Percentiles rank a stretch among this genome's conserved stretches.
These are phyloP conservation scores for Kondoa subrosea DNA, from an alignment of 768 basidiomycete genomes.

Conservation along the genomic window DNA sequence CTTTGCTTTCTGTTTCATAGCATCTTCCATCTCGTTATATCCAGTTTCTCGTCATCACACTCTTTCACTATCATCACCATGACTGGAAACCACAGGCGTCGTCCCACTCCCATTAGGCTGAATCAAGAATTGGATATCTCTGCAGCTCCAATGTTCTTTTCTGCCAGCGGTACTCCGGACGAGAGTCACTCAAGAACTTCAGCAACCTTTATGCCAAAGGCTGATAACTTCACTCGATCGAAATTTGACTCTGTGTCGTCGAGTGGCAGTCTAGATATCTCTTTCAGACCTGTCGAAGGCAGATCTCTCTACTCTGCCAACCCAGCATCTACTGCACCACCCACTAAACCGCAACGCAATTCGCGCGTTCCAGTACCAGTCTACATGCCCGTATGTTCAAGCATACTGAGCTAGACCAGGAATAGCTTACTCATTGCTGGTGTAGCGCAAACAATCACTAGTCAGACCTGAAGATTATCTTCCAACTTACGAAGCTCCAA, in stretches of 20 bases:
- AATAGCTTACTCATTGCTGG: neutral
- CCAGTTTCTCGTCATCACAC: neutral
- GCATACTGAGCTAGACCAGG: neutral
- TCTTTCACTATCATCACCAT: too few relatives aligned
- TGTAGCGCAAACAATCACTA: neutral
- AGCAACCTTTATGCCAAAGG: neutral
- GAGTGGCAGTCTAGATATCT: neutral
- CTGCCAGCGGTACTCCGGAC: neutral
- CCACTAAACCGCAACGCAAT: too few relatives aligned
- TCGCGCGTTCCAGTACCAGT: neutral
- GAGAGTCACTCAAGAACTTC: neutral
- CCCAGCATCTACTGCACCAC: too few relatives aligned
- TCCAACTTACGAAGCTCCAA: neutral
- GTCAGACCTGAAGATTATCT: conserved; percentile 7
- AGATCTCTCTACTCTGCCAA: too few relatives aligned
- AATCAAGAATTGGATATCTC: too few relatives aligned
- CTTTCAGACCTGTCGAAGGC: neutral
- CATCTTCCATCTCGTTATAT: neutral
- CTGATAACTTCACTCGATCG: neutral
- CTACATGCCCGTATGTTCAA: neutral
- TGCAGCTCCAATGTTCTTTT: neutral
- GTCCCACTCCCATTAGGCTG: too few relatives aligned
- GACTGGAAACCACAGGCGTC: too few relatives aligned
- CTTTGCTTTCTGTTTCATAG: neutral
- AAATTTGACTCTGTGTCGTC: neutral